Evolutionary conservation across 2,329 filamentous ascomycete species (phyloP).

Genomic region (Colletotrichum cuscutae): DNA sequence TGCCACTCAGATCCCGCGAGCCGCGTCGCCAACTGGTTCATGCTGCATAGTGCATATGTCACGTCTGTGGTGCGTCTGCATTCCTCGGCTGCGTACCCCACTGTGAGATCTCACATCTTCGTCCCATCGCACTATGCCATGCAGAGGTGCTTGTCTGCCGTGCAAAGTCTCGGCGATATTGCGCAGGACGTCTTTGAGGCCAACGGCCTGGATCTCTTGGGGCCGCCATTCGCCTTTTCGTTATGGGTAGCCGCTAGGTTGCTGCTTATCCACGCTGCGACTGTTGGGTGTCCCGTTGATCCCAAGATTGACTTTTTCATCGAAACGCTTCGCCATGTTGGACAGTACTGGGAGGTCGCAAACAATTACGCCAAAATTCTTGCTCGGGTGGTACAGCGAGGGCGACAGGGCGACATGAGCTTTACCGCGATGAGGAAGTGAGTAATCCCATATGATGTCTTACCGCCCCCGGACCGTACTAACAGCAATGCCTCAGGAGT

Average conservation of each 20-base stretch:
- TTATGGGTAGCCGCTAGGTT: constrained; percentile 55
- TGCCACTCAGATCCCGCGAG: constrained; percentile 57
- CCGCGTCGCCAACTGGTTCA: constrained; percentile 58
- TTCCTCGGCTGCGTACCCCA: constrained; percentile 55
- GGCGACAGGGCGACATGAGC: constrained; percentile 47
- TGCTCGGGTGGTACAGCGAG: constrained; percentile 49
- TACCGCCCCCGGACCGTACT: constrained; percentile 4
- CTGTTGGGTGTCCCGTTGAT: constrained; percentile 48
- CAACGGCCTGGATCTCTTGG: constrained; percentile 53
- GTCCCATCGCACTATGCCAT: constrained; percentile 56
- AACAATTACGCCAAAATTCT: constrained; percentile 54
- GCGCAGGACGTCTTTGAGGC: constrained; percentile 55
- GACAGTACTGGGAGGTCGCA: constrained; percentile 56
- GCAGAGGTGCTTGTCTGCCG: constrained; percentile 55
- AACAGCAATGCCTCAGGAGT: constrained; percentile 41
- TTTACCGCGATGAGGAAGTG: constrained; percentile 54
- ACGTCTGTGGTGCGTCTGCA: constrained; percentile 56
- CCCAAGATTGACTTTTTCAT: constrained; percentile 55
- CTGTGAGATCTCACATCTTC: constrained; percentile 51
- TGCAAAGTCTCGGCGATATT: constrained; percentile 55
- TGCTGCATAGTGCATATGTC: constrained; percentile 57
- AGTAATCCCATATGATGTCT: constrained; percentile 23
- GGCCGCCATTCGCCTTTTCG: constrained; percentile 56
- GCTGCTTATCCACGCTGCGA: constrained; percentile 53
- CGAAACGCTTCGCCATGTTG: constrained; percentile 52